phyloP scores from a whole-genome alignment of 805 yeast genomes.

The Metschnikowia lochheadii region DNA sequence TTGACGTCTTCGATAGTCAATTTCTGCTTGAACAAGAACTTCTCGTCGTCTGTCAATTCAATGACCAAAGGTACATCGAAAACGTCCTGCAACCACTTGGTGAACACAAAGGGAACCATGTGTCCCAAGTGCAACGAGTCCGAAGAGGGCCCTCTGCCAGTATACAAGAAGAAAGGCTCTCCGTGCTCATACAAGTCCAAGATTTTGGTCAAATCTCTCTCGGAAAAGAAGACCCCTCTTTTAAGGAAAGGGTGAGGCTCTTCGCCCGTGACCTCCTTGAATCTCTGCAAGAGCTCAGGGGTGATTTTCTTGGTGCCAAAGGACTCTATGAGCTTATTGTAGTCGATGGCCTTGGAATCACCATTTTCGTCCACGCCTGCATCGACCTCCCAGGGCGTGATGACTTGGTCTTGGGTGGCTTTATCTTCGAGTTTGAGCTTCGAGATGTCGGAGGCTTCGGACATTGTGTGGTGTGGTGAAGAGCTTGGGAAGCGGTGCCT shows the following conservation, averaged over 20 bases:
- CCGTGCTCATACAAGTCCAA: slow-evolving; percentile 90
- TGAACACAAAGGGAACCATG: slow-evolving; percentile 90
- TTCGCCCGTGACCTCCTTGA: slow-evolving; percentile 78
- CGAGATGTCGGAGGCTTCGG: slow-evolving; percentile 15
- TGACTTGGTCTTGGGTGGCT: slow-evolving; percentile 29
- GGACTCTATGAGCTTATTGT: slow-evolving; percentile 77
- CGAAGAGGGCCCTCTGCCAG: slow-evolving; percentile 96
- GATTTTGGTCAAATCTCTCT: slow-evolving; percentile 75
- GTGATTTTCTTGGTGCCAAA: slow-evolving; percentile 81
- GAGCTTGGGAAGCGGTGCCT: not conserved
- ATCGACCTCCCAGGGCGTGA: slow-evolving; percentile 98
- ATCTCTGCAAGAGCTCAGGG: slow-evolving; percentile 68
- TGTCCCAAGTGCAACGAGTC: slow-evolving; percentile 97
- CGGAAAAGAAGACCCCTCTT: slow-evolving; percentile 90
- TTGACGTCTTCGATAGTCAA: slow-evolving; percentile 87
- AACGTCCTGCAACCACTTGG: slow-evolving; percentile 97
- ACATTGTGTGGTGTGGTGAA: slow-evolving; percentile 7
- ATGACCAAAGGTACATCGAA: slow-evolving; percentile 93
- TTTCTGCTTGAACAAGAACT: slow-evolving; percentile 88
- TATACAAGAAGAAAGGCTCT: slow-evolving; percentile 90
- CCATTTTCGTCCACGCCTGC: slow-evolving; percentile 94
- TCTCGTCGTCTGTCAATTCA: slow-evolving; percentile 95
- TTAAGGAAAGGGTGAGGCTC: slow-evolving; percentile 87
- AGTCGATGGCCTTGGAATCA: slow-evolving; percentile 83
- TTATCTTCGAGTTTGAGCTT: slow-evolving; percentile 14